Percentiles rank a stretch among this genome's conserved stretches.
Evolutionary conservation across 2,329 filamentous ascomycete species (phyloP).

Genomic region (Diaporthe vaccinii): DNA sequence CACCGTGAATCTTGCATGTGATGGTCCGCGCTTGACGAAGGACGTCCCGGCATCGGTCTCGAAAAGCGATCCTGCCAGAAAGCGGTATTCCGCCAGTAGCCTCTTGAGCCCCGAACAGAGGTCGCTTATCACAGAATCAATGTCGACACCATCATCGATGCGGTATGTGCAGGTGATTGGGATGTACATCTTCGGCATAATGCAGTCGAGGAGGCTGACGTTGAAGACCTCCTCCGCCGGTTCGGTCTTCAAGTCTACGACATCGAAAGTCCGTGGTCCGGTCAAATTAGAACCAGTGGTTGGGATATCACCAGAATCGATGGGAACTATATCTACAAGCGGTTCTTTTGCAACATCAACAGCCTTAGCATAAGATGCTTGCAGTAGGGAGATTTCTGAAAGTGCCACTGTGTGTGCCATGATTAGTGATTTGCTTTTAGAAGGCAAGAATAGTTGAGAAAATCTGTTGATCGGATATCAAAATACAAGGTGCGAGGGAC

Average conservation of each 20-base stretch:
- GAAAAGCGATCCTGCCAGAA: conserved; percentile 8
- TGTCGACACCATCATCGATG: not conserved
- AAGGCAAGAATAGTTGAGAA: not conserved
- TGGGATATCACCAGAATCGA: not conserved
- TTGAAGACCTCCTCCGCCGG: conserved; percentile 1
- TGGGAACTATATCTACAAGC: not conserved
- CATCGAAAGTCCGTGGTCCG: not conserved
- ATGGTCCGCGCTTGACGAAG: conserved; percentile 5
- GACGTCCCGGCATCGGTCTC: not conserved
- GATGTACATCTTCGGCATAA: conserved; percentile 26
- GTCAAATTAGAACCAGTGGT: not conserved
- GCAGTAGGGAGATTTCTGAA: not conserved
- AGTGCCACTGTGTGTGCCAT: not conserved
- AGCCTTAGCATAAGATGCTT: not conserved
- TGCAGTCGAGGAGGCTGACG: conserved; percentile 27
- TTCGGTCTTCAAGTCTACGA: not conserved
- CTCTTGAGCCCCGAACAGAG: conserved; percentile 13
- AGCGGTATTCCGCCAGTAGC: conserved; percentile 13
- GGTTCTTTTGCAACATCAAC: not conserved
- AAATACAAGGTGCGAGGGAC: not conserved
- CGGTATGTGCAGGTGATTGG: conserved; percentile 21
- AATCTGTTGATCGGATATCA: not conserved
- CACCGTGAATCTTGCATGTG: conserved; percentile 1
- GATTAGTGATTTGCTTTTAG: not conserved
- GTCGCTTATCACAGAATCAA: not conserved